A percentile compares a stretch with the other conserved stretches of the same genome.
phyloP scores from a whole-genome alignment of 2,329 filamentous ascomycete genomes.

The Sclerotinia borealis region DNA sequence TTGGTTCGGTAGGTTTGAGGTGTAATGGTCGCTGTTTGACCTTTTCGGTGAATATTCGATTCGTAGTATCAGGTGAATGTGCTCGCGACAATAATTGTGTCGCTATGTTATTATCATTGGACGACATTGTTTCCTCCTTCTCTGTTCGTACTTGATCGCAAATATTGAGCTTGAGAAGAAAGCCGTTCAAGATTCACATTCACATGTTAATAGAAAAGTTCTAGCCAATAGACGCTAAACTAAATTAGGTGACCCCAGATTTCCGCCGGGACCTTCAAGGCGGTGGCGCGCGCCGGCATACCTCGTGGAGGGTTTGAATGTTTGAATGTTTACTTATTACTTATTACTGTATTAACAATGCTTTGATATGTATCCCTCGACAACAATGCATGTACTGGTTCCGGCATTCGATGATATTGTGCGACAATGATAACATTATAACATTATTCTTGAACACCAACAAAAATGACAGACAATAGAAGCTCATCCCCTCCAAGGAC shows the following conservation, averaged over 20 bases:
- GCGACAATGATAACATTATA: constrained; percentile 2
- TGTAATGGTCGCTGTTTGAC: constrained; percentile 76
- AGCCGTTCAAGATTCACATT: background rate
- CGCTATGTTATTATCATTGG: constrained; percentile 15
- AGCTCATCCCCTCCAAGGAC: constrained; percentile 31
- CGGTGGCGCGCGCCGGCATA: background rate
- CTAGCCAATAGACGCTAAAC: constrained; percentile 1
- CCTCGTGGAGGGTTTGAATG: constrained; percentile 6
- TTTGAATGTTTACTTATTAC: background rate
- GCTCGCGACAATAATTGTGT: constrained; percentile 63
- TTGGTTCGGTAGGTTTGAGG: constrained; percentile 55
- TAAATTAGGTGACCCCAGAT: constrained; percentile 7
- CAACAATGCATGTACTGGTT: background rate
- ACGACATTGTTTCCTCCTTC: constrained; percentile 12
- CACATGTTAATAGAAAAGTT: constrained; percentile 7
- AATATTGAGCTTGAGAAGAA: background rate
- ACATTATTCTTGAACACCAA: background rate
- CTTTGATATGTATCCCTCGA: background rate
- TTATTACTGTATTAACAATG: background rate
- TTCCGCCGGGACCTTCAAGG: background rate
- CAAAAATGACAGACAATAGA: constrained; percentile 32
- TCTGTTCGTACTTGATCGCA: background rate
- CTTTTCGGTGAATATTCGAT: constrained; percentile 72
- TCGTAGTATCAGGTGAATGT: constrained; percentile 66
- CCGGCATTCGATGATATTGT: background rate